Evolutionary conservation across 352 stramenopile genomes (phyloP), one percentile per base, ranked within the genome.

Genomic region (Pythium scleroteichum): DNA sequence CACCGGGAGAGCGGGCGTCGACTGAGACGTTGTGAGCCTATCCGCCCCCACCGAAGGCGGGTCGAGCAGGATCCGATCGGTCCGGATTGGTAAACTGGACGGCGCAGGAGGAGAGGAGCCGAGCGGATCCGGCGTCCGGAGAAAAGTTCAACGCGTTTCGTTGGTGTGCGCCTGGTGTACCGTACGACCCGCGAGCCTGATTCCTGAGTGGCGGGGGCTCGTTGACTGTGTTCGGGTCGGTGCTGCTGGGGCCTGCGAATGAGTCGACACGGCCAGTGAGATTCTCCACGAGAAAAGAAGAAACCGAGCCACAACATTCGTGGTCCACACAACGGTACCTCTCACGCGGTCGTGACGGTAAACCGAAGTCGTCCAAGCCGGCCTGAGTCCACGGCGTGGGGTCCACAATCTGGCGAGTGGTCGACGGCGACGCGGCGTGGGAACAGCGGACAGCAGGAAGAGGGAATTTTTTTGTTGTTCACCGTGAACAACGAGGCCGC

Each of bases 81-180:
- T 44, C 38, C 17, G 38, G 38, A 39, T 5, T 27, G 45, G 47
- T 53, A 32, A 35, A 53, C 47, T 32, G 4, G 47, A 41, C 26
- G 14, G 27, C 16, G 47, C 2, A 10, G 12, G 13, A 10, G 1
- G 47, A 35, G 17, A 13, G 10, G 8, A 52, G 20, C 44, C 19
- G 13, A 32, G 20, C 1, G 20, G 44, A 52, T 52, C 13, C 42
- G 29, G 45, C 22, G 24, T 52, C 24, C 45, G 26, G 47, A 53
- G 24, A 35, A 20, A 41, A 35, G 5, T 32, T 53, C 24, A 32
- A 53, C 13, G 42, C n/a, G 42, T 24, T 40, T 20, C 10, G 38
- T 44, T 17, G 38, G 13, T 4, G 33, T 39, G 14, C 33, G 33
- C n/a, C n/a, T 39, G 33, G 14, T 14, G 38, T 44, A 8, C 38